These are phyloP conservation scores for Draba incana DNA, from an alignment of 345 rosid species.

Conservation along the genomic window DNA sequence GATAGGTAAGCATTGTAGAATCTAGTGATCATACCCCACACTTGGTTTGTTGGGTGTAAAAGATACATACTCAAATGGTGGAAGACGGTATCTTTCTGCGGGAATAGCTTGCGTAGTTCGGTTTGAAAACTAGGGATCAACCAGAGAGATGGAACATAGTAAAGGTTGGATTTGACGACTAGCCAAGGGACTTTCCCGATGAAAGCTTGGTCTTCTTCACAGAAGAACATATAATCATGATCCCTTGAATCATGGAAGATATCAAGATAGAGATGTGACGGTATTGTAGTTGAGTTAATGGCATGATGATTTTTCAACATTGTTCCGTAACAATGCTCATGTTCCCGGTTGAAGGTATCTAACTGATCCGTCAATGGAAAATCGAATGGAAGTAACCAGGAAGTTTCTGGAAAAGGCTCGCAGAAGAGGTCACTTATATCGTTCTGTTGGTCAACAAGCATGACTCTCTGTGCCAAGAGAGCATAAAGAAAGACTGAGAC, in stretches of 20 bases:
- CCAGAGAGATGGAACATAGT: constrained; percentile 46
- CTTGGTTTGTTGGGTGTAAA: constrained; percentile 48
- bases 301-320: constrained; percentile 26
- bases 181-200: constrained; percentile 42
- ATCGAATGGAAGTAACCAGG: constrained; percentile 61
- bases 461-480: constrained; percentile 57
- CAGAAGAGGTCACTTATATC: constrained; percentile 61
- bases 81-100: constrained; percentile 44
- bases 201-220: constrained; percentile 28
- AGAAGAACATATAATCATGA: constrained; percentile 44
- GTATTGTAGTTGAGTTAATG: constrained; percentile 34
- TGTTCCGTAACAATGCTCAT: constrained; percentile 32
- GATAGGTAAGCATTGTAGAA: constrained; percentile 43
- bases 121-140: constrained; percentile 34
- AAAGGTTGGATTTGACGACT: constrained; percentile 33
- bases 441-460: constrained; percentile 57
- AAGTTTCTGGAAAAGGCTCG: constrained; percentile 58
- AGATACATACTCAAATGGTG: constrained; percentile 48
- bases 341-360: constrained; percentile 38
- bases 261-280: constrained; percentile 27
- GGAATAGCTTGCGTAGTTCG: constrained; percentile 38
- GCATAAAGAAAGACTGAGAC: constrained; percentile 69
- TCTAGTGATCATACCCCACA: constrained; percentile 47
- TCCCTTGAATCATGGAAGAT: constrained; percentile 29
- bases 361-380: constrained; percentile 49